phyloP scores from a whole-genome alignment of 257 asterid species.

The Nicotiana paniculata region DNA sequence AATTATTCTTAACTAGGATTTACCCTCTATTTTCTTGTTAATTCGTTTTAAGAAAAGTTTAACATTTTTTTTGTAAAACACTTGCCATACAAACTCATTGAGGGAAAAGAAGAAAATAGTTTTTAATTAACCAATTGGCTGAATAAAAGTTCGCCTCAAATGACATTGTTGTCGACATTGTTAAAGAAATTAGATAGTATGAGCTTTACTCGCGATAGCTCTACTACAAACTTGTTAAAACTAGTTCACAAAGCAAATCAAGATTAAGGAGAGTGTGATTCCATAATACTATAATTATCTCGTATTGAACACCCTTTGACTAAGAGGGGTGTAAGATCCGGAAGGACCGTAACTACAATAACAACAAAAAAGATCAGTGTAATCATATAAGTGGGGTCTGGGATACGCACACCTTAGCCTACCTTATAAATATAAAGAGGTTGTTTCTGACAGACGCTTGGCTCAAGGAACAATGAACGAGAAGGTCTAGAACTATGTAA shows the following conservation, averaged over 20 bases:
- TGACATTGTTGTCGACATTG: neutral
- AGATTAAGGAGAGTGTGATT: neutral
- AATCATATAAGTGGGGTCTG: too few relatives aligned
- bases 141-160: neutral
- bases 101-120: neutral
- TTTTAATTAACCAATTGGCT: neutral
- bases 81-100: neutral
- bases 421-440: too few relatives aligned
- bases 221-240: neutral
- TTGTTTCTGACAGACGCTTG: too few relatives aligned
- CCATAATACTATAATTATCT: neutral
- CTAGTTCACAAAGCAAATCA: neutral
- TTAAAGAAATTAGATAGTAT: neutral
- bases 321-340: neutral
- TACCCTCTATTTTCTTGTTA: too few relatives aligned
- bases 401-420: too few relatives aligned
- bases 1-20: too few relatives aligned
- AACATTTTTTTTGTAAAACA: too few relatives aligned
- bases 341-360: neutral
- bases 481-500: neutral
- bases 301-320: neutral
- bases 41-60: too few relatives aligned
- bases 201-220: neutral
- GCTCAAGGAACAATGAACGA: neutral
- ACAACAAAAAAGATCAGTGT: too few relatives aligned